Evolutionary conservation across 768 basidiomycete species (phyloP).

Genomic region (Mycena maculata): DNA sequence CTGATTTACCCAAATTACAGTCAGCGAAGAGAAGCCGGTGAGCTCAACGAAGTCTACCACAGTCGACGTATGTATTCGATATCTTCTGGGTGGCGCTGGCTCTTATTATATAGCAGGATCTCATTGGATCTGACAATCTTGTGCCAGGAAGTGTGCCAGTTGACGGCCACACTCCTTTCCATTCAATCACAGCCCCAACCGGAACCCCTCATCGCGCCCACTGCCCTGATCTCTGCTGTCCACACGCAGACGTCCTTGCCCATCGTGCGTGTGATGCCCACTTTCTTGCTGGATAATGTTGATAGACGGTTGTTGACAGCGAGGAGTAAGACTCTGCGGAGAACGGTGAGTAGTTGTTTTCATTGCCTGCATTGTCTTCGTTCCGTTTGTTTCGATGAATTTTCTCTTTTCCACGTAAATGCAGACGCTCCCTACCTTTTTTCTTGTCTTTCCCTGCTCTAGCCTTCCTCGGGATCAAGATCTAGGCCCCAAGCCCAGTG

Average conservation of each 20-base stretch:
- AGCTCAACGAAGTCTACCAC: constrained; percentile 81
- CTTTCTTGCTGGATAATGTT: constrained; percentile 67
- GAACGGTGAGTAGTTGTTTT: constrained; percentile 13
- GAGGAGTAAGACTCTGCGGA: constrained; percentile 13
- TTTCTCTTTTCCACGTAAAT: no score
- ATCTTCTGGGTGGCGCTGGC: background rate
- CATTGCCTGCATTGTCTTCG: no score
- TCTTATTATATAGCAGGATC: constrained; percentile 62
- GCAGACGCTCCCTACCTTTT: no score
- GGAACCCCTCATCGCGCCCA: background rate
- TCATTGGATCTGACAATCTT: constrained; percentile 75
- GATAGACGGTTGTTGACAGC: constrained; percentile 58
- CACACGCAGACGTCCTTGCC: constrained; percentile 30
- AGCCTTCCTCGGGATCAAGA: no score
- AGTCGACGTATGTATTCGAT: constrained; percentile 67
- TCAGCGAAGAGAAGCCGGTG: constrained; percentile 96
- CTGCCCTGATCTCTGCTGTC: background rate
- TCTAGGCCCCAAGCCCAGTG: constrained; percentile 60
- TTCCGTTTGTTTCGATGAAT: no score
- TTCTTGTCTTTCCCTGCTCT: no score
- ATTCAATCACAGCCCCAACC: no score
- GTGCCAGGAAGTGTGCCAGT: constrained; percentile 53
- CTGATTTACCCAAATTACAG: constrained; percentile 51
- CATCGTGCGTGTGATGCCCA: constrained; percentile 38
- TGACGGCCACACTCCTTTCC: constrained; percentile 52